Evolutionary conservation across 345 rosid species (phyloP).

Genomic region (Salix caprea): DNA sequence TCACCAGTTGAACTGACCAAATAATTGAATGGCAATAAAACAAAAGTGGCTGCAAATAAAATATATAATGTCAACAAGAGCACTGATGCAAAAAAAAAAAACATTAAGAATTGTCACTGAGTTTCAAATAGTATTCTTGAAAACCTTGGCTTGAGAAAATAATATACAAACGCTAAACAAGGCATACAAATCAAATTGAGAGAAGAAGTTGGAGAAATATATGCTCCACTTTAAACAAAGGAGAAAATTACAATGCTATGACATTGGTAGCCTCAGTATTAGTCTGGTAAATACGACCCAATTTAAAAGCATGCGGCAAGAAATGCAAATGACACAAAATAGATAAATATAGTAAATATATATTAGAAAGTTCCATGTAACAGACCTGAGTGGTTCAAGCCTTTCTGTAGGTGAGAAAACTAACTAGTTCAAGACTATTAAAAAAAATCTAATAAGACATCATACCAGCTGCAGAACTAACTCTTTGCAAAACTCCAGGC

Average conservation of each 20-base stretch:
- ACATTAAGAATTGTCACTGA: not conserved
- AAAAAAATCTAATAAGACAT: slow-evolving; percentile 16
- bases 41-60: slow-evolving; percentile 70
- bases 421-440: not conserved
- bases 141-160: not conserved
- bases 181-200: not conserved
- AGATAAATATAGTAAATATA: not conserved
- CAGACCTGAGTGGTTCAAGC: not conserved
- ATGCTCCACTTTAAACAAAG: not conserved
- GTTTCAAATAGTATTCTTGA: not conserved
- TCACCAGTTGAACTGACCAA: slow-evolving; percentile 64
- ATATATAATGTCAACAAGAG: slow-evolving; percentile 18
- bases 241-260: not conserved
- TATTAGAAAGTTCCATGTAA: not conserved
- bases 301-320: not conserved
- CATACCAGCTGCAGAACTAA: slow-evolving; percentile 87
- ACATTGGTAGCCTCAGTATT: not conserved
- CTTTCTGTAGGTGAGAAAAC: not conserved
- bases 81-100: not conserved
- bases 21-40: slow-evolving; percentile 77
- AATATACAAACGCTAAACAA: not conserved
- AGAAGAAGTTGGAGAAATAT: not conserved
- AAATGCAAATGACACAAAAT: not conserved
- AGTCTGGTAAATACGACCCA: not conserved
- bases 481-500: slow-evolving; percentile 85